Evolutionary conservation across 1,284 basidiomycete species (phyloP).

Genomic region (Papiliotrema terrestris): DNA sequence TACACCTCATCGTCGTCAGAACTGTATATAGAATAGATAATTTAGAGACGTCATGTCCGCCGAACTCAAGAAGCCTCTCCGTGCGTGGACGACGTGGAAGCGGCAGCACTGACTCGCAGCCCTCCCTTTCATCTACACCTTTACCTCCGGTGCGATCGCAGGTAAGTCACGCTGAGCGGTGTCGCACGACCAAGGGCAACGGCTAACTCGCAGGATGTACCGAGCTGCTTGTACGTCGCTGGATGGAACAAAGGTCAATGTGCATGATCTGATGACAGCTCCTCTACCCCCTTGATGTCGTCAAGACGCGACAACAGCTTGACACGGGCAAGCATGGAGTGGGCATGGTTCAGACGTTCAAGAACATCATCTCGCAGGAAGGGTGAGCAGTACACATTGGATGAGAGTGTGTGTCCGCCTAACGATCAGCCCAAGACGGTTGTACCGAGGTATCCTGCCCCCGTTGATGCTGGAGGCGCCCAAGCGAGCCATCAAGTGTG

Average conservation of each 20-base stretch:
- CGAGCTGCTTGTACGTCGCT: conserved; percentile 81
- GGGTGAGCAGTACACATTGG: conserved; percentile 50
- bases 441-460: conserved; percentile 92
- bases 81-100: conserved; percentile 10
- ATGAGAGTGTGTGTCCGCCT: not conserved
- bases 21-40: not conserved
- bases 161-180: conserved; percentile 46
- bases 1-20: too few relatives aligned
- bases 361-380: conserved; percentile 64
- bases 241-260: not conserved
- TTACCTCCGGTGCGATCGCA: conserved; percentile 85
- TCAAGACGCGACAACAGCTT: conserved; percentile 98
- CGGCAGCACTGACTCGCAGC: conserved; percentile 50
- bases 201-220: conserved; percentile 50
- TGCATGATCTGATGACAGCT: conserved; percentile 20
- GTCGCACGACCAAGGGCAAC: not conserved
- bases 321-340: conserved; percentile 72
- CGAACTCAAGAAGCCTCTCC: conserved; percentile 30
- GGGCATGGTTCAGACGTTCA: conserved; percentile 72
- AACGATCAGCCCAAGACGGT: conserved; percentile 61
- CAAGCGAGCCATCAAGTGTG: conserved; percentile 95
- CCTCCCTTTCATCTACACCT: conserved; percentile 80
- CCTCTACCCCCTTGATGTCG: conserved; percentile 48
- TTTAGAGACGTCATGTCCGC: conserved; percentile 8
- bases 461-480: conserved; percentile 95